Evolutionary conservation across 805 yeast genomes (phyloP).

Genomic region (Allodekkera sacchari): DNA sequence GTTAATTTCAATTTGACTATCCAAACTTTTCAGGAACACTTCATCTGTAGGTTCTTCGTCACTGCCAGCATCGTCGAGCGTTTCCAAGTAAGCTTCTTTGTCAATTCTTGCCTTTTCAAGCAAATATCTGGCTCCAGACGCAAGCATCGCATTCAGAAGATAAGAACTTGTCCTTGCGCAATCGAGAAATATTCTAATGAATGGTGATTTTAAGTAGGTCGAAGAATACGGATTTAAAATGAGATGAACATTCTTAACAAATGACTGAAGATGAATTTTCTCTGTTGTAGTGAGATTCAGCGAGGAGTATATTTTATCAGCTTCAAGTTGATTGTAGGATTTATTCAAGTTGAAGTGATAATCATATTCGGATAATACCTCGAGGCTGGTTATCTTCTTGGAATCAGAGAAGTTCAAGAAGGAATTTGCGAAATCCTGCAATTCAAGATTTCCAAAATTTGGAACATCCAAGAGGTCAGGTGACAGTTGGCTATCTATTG

Average conservation of each 20-base stretch:
- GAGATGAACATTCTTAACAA: slow-evolving; percentile 21
- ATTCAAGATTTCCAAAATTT: not conserved
- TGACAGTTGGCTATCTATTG: too few relatives aligned
- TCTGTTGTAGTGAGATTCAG: slow-evolving; percentile 16
- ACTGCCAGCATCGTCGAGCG: not conserved
- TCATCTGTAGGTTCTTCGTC: slow-evolving; percentile 4
- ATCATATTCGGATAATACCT: slow-evolving; percentile 11
- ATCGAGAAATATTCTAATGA: slow-evolving; percentile 16
- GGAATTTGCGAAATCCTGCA: slow-evolving; percentile 1
- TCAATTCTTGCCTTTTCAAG: slow-evolving; percentile 20
- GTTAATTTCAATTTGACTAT: slow-evolving; percentile 27
- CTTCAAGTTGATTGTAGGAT: slow-evolving; percentile 11
- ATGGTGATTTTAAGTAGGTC: slow-evolving; percentile 20
- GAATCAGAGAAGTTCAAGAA: not conserved
- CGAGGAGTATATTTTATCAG: slow-evolving; percentile 12
- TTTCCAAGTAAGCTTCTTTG: slow-evolving; percentile 5
- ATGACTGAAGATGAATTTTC: slow-evolving; percentile 18
- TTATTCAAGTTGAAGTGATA: slow-evolving; percentile 12
- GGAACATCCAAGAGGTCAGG: too few relatives aligned
- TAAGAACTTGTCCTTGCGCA: slow-evolving; percentile 40
- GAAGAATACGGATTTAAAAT: slow-evolving; percentile 21
- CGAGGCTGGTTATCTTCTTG: not conserved
- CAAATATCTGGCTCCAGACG: slow-evolving; percentile 56
- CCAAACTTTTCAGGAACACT: slow-evolving; percentile 7
- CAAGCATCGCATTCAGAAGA: slow-evolving; percentile 56